These are phyloP conservation scores for Epichloe bromicola DNA, from an alignment of 2,329 filamentous ascomycete genomes.

Conservation along the genomic window DNA sequence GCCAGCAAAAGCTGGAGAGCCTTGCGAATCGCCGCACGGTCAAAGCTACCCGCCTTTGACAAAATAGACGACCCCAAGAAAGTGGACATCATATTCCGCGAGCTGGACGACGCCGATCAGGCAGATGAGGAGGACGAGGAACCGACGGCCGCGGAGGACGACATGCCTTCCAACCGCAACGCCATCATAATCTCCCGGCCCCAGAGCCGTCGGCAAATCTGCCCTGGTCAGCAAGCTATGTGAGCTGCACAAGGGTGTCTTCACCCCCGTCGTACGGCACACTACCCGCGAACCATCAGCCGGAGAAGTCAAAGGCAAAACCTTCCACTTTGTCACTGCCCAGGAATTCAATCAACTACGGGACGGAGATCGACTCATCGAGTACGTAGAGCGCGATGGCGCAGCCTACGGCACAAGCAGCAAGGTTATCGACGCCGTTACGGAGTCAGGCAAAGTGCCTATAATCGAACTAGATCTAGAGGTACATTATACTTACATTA, in stretches of 20 bases:
- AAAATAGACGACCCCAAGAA: conserved; percentile 76
- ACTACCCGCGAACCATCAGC: conserved; percentile 37
- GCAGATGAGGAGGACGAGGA: conserved; percentile 20
- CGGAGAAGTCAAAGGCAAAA: conserved; percentile 37
- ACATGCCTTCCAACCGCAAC: conserved; percentile 34
- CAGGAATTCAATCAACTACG: conserved; percentile 44
- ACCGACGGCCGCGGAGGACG: conserved; percentile 16
- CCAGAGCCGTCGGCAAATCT: conserved; percentile 48
- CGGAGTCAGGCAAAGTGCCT: conserved; percentile 45
- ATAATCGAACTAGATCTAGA: conserved; percentile 39
- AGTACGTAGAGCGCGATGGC: conserved; percentile 37
- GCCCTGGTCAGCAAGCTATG: conserved; percentile 50
- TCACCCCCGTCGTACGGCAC: conserved; percentile 44
- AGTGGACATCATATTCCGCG: conserved; percentile 43
- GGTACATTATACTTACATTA: conserved; percentile 27
- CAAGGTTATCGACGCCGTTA: conserved; percentile 37
- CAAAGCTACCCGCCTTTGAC: conserved; percentile 67
- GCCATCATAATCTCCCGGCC: conserved; percentile 58
- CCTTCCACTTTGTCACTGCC: conserved; percentile 43
- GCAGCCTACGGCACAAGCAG: conserved; percentile 43
- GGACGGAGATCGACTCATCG: conserved; percentile 46
- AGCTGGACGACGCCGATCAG: conserved; percentile 27
- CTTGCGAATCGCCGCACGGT: conserved; percentile 63
- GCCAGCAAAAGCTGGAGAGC: conserved; percentile 86
- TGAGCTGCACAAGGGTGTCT: conserved; percentile 49